Conservation (phyloP, 768 basidiomycete genomes). For the Leccinum variicolor region DNA sequence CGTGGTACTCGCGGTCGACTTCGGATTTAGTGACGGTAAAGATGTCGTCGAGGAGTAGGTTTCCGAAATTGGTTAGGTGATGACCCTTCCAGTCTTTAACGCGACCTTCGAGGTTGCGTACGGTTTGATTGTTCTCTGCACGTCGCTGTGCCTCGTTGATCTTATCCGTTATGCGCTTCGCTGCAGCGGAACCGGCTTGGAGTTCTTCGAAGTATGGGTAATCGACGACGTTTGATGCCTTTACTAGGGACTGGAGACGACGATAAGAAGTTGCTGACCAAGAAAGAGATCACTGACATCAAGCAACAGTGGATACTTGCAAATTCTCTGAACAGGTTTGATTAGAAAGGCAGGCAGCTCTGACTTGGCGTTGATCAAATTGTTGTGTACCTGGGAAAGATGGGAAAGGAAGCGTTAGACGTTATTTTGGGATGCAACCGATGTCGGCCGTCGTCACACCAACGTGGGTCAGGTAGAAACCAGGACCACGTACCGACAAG, state of each 20-base stretch:
- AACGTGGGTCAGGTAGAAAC: constrained; percentile 18
- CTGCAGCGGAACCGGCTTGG: constrained; percentile 76
- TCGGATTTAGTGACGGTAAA: constrained; percentile 96
- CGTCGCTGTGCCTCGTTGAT: constrained; percentile 95
- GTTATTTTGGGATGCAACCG: constrained; percentile 17
- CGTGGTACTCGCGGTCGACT: constrained; percentile 96
- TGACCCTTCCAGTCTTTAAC: constrained; percentile 99
- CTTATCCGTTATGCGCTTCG: constrained; percentile 90
- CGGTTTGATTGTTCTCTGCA: constrained; percentile 88
- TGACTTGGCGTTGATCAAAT: constrained; percentile 84
- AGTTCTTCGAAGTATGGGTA: constrained; percentile 80
- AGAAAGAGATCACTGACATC: constrained; percentile 53
- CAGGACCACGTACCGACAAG: constrained; percentile 60
- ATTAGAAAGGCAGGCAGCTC: constrained; percentile 96
- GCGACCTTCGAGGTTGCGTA: constrained; percentile 77
- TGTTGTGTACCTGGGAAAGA: constrained; percentile 60
- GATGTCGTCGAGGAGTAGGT: constrained; percentile 90
- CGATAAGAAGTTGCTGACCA: constrained; percentile 7
- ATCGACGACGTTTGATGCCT: constrained; percentile 57
- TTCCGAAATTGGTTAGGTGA: constrained; percentile 90
- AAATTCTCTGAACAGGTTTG: constrained; percentile 97
- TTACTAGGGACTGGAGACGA: constrained; percentile 60
- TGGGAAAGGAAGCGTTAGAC: constrained; percentile 12
- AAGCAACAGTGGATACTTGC: constrained; percentile 95
- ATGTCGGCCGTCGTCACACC: constrained; percentile 24